A percentile compares a stretch with the other conserved stretches of the same genome.
Conservation (phyloP, 116 monocot genomes). For the Dioscorea cayenensis region DNA sequence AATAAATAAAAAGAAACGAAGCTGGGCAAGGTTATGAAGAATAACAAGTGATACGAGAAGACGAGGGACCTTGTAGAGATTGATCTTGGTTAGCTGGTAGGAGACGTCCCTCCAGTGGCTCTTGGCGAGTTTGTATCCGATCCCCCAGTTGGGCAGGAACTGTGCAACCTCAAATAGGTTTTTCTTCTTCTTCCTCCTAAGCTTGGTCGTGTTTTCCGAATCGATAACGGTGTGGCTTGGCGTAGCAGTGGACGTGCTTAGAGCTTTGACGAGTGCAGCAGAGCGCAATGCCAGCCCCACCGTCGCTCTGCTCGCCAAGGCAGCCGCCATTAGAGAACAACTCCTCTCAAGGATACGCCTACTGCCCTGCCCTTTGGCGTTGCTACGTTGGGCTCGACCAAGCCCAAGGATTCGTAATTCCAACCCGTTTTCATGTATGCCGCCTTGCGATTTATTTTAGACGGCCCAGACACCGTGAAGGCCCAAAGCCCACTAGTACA, state of each 20-base stretch:
- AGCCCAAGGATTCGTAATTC: too few relatives aligned
- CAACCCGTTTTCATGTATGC: too few relatives aligned
- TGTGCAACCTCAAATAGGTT: constrained; percentile 94
- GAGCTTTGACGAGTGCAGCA: constrained; percentile 12
- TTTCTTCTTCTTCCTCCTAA: constrained; percentile 83
- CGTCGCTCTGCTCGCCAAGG: too few relatives aligned
- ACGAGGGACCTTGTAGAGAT: constrained; percentile 72
- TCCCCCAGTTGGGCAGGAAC: constrained; percentile 86
- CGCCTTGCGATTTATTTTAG: too few relatives aligned
- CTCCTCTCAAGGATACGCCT: too few relatives aligned
- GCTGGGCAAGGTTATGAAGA: not conserved
- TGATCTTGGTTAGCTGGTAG: constrained; percentile 94
- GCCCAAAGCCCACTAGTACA: too few relatives aligned
- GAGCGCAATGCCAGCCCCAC: too few relatives aligned
- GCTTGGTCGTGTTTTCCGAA: constrained; percentile 42
- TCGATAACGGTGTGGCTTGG: constrained; percentile 5
- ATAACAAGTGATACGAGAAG: not conserved
- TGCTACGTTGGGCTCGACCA: too few relatives aligned
- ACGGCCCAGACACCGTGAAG: too few relatives aligned
- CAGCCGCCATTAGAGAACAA: not conserved
- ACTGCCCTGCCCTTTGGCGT: too few relatives aligned
- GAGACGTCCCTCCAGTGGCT: constrained; percentile 80
- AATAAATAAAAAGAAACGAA: not conserved
- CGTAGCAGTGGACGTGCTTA: constrained; percentile 9
- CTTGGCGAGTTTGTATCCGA: constrained; percentile 85